A percentile compares a stretch with the other conserved stretches of the same genome.
phyloP scores from a whole-genome alignment of 257 asterid genomes.

The Craterostigma plantagineum region DNA sequence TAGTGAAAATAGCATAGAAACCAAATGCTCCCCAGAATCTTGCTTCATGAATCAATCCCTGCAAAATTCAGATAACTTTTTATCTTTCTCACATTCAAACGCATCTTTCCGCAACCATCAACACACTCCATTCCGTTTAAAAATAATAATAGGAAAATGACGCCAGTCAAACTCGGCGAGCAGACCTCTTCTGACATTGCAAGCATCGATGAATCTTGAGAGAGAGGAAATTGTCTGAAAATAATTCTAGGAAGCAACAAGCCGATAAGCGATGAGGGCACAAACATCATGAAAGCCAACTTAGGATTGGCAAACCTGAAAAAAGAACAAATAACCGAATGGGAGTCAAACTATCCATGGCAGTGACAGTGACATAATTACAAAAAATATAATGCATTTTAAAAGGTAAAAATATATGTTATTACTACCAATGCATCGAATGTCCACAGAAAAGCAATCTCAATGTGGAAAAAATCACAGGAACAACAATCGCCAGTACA shows the following conservation, averaged over 20 bases:
- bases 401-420: too few species aligned
- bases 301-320: conserved; percentile 70
- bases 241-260: conserved; percentile 54
- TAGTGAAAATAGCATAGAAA: conserved; percentile 53
- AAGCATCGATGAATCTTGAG: conserved; percentile 33
- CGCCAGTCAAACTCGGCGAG: too few species aligned
- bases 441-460: conserved; percentile 48
- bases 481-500: conserved; percentile 50
- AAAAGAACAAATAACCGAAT: conserved; percentile 3
- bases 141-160: too few species aligned
- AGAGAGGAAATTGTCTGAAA: conserved; percentile 54
- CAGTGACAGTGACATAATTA: neutral
- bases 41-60: conserved; percentile 81
- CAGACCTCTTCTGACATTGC: conserved; percentile 46
- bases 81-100: neutral
- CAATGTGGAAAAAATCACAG: conserved; percentile 46
- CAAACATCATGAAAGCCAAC: conserved; percentile 74
- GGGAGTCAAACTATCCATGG: neutral
- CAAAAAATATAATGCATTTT: too few species aligned
- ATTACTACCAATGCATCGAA: conserved; percentile 76
- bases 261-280: conserved; percentile 84
- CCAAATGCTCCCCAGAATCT: conserved; percentile 99
- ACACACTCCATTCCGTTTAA: too few species aligned
- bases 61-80: conserved; percentile 11
- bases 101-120: neutral